Evolutionary conservation across 78 protist genomes (phyloP).

Genomic region (Polysphondylium violaceum): DNA sequence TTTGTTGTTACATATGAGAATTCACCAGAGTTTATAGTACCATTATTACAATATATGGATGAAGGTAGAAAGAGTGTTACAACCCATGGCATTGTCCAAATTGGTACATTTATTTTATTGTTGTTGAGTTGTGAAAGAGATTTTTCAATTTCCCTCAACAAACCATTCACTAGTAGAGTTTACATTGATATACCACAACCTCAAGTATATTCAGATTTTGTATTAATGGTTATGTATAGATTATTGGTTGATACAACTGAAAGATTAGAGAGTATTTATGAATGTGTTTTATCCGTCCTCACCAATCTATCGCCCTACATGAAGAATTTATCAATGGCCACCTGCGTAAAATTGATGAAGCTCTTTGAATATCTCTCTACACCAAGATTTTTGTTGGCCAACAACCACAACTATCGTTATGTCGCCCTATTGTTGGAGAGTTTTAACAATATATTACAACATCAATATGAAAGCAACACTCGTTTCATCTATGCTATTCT

Average conservation of each 20-base stretch:
- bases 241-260: conserved; percentile 45
- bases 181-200: conserved; percentile 55
- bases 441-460: conserved; percentile 86
- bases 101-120: conserved; percentile 71
- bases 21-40: conserved; percentile 53
- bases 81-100: conserved; percentile 72
- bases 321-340: conserved; percentile 83
- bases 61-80: conserved; percentile 70
- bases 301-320: conserved; percentile 88
- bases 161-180: conserved; percentile 8
- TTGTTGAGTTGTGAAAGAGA: conserved; percentile 81
- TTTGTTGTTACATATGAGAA: conserved; percentile 31
- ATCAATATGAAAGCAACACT: conserved; percentile 90
- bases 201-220: conserved; percentile 55
- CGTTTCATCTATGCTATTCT: conserved; percentile 81
- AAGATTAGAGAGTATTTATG: conserved; percentile 50
- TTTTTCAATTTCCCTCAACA: conserved; percentile 82
- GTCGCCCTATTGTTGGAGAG: conserved; percentile 75
- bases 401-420: conserved; percentile 64
- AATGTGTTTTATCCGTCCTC: conserved; percentile 81
- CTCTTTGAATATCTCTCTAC: conserved; percentile 61
- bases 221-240: conserved; percentile 60
- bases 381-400: conserved; percentile 61
- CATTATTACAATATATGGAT: conserved; percentile 76
- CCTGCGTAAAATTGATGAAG: conserved; percentile 81